These are phyloP conservation scores for Scheffersomyces illinoinensis DNA, from an alignment of 1,139 yeast species.

Conservation along the genomic window DNA sequence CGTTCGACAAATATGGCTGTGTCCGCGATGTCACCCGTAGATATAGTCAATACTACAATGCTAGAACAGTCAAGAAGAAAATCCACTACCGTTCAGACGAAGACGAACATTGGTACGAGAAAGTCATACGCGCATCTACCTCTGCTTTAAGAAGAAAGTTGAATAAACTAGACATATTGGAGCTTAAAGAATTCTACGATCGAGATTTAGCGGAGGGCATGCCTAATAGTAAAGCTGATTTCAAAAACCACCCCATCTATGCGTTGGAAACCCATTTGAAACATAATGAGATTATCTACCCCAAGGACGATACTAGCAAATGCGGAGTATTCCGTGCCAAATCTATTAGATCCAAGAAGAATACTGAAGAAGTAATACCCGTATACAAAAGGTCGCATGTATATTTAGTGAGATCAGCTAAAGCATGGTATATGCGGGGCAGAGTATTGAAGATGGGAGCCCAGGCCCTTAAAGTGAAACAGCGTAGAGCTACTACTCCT, in stretches of 20 bases:
- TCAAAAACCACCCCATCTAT: slow-evolving; percentile 86
- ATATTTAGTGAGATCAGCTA: slow-evolving; percentile 63
- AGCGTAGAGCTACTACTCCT: slow-evolving; percentile 10
- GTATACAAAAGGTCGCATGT: slow-evolving; percentile 74
- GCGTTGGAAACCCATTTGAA: slow-evolving; percentile 75
- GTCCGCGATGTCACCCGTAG: slow-evolving; percentile 84
- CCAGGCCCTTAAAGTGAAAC: slow-evolving; percentile 56
- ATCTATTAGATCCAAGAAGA: slow-evolving; percentile 20
- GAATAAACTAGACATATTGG: slow-evolving; percentile 62
- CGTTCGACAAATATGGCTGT: slow-evolving; percentile 65
- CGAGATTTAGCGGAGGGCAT: slow-evolving; percentile 78
- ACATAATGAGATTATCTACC: slow-evolving; percentile 69
- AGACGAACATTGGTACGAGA: slow-evolving; percentile 66
- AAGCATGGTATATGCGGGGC: slow-evolving; percentile 86
- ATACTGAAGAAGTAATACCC: slow-evolving; percentile 38
- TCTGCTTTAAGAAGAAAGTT: slow-evolving; percentile 27
- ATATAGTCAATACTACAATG: slow-evolving; percentile 69
- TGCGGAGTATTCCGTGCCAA: slow-evolving; percentile 69
- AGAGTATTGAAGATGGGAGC: slow-evolving; percentile 71
- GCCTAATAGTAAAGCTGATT: slow-evolving; percentile 82
- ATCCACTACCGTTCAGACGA: slow-evolving; percentile 56
- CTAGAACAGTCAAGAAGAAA: slow-evolving; percentile 73
- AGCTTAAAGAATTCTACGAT: slow-evolving; percentile 66
- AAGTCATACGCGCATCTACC: slow-evolving; percentile 35
- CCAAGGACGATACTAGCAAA: slow-evolving; percentile 53